Conservation (phyloP, 2,329 filamentous ascomycete species). For the Eutypella sp. region DNA sequence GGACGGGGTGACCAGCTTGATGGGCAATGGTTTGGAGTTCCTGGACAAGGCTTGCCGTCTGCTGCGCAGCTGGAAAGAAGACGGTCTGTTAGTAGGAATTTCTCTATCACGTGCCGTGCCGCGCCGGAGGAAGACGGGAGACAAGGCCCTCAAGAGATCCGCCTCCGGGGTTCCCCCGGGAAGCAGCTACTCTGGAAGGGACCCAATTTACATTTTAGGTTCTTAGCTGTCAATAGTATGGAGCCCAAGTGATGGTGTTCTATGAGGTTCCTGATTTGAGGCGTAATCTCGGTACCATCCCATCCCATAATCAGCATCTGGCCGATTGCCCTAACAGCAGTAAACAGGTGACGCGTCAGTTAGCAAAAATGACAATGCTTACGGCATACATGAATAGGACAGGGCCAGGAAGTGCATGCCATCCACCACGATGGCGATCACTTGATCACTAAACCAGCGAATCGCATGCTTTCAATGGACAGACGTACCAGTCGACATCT, state of each 20-base stretch:
- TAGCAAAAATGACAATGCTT: too few species aligned
- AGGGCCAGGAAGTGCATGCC: too few species aligned
- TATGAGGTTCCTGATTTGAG: constrained; percentile 76
- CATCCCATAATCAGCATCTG: constrained; percentile 81
- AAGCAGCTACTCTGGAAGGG: constrained; percentile 7
- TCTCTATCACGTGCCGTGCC: constrained; percentile 11
- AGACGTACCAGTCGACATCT: constrained; percentile 70
- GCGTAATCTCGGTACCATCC: constrained; percentile 78
- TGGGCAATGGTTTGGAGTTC: constrained; percentile 91
- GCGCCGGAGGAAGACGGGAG: too few species aligned
- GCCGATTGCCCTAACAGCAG: constrained; percentile 59
- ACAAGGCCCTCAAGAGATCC: too few species aligned
- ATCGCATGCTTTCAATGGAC: constrained; percentile 1
- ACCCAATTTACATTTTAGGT: constrained; percentile 66
- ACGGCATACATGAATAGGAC: too few species aligned
- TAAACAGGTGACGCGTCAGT: too few species aligned
- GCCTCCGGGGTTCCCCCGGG: constrained; percentile 1
- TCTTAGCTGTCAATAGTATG: constrained; percentile 78
- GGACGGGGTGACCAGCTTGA: constrained; percentile 82
- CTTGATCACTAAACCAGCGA: too few species aligned
- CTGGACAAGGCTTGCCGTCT: constrained; percentile 81
- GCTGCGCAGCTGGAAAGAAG: constrained; percentile 67
- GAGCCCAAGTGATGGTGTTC: constrained; percentile 83
- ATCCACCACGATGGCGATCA: neutral
- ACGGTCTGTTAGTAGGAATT: constrained; percentile 26